These are phyloP conservation scores for Backusella tarrabulga DNA, from an alignment of 192 early-diverging fungal species.

Conservation along the genomic window DNA sequence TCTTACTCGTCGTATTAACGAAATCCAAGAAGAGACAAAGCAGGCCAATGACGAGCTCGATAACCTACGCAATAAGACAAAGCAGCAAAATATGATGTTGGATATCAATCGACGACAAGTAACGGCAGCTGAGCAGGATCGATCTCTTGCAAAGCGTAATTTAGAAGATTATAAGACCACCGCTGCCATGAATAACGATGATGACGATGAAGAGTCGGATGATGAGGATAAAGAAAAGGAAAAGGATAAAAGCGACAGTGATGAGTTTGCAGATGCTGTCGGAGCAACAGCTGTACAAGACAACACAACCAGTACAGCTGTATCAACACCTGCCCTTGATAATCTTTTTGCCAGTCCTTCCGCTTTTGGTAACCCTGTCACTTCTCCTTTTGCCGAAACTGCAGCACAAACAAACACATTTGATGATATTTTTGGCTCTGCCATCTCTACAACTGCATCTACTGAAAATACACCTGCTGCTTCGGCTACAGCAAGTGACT, in stretches of 20 bases:
- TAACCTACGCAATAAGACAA: conserved; percentile 53
- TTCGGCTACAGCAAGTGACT: neutral
- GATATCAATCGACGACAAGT: conserved; percentile 68
- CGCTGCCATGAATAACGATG: conserved; percentile 8
- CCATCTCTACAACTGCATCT: neutral
- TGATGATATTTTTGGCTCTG: conserved; percentile 20
- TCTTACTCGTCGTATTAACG: conserved; percentile 41
- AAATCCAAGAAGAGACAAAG: conserved; percentile 57
- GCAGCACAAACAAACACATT: neutral
- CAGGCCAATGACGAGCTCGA: conserved; percentile 52
- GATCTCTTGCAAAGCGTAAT: conserved; percentile 57
- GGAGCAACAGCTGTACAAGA: neutral
- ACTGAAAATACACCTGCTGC: neutral
- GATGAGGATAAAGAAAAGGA: neutral
- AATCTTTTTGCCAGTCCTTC: conserved; percentile 21
- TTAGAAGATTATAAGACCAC: conserved; percentile 40
- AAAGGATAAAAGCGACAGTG: neutral
- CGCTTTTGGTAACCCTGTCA: neutral
- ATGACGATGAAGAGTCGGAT: neutral
- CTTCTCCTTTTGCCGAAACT: conserved; percentile 4
- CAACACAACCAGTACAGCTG: neutral
- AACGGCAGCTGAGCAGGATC: conserved; percentile 56
- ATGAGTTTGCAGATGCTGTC: neutral
- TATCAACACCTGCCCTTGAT: conserved; percentile 2
- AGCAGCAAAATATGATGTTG: conserved; percentile 56